Conservation (phyloP, 1,139 yeast species). For the Hanseniaspora uvarum region DNA sequence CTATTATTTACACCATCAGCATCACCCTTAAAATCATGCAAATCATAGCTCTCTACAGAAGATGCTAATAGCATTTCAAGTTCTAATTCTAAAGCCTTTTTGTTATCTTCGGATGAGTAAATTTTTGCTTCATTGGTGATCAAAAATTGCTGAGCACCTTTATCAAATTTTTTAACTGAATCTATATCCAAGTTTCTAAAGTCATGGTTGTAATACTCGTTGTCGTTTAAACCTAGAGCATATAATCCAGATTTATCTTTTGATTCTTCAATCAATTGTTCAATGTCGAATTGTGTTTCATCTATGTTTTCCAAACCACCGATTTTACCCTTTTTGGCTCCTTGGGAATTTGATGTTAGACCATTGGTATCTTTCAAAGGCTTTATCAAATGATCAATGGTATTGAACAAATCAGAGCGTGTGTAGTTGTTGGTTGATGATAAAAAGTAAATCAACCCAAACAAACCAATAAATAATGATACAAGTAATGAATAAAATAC, state of each 20-base stretch:
- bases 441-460: neutral
- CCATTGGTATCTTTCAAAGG: constrained; percentile 9
- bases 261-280: constrained; percentile 9
- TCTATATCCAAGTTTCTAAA: constrained; percentile 30
- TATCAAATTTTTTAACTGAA: constrained; percentile 30
- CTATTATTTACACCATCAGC: constrained; percentile 45
- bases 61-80: constrained; percentile 27
- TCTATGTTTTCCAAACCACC: constrained; percentile 11
- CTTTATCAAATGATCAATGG: constrained; percentile 13
- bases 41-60: constrained; percentile 53
- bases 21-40: constrained; percentile 48
- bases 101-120: constrained; percentile 23
- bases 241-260: constrained; percentile 11
- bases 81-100: constrained; percentile 25
- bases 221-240: constrained; percentile 25
- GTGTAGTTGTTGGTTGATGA: neutral
- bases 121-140: constrained; percentile 28
- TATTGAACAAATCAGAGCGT: neutral
- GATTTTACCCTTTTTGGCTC: neutral
- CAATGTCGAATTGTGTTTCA: constrained; percentile 10
- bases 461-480: neutral
- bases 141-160: constrained; percentile 32
- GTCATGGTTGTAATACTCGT: constrained; percentile 31
- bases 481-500: neutral
- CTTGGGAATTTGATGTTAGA: neutral